Percentiles rank a stretch among this genome's conserved stretches.
Conservation (phyloP, 2,329 filamentous ascomycete genomes). For the Dactylonectria macrodidyma region DNA sequence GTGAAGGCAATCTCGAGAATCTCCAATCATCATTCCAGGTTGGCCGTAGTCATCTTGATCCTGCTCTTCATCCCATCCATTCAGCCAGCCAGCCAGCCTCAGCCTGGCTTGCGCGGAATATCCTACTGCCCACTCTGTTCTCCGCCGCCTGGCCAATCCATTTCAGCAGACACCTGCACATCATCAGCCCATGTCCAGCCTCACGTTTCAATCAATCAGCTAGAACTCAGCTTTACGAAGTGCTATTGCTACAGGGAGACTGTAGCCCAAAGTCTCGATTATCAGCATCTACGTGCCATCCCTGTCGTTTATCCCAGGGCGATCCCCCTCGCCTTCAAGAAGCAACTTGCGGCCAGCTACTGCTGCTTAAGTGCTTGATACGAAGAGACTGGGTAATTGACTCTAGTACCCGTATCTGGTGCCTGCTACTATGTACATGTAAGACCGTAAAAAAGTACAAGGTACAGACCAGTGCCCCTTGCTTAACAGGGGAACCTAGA, state of each 20-base stretch:
- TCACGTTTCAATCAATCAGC: neutral
- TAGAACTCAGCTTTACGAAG: neutral
- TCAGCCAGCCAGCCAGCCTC: neutral
- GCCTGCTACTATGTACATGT: too few species aligned
- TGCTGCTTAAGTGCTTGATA: too few species aligned
- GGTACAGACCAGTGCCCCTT: constrained; percentile 1
- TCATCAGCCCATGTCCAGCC: neutral
- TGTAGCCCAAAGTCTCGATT: neutral
- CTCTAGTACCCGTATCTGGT: too few species aligned
- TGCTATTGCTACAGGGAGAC: neutral
- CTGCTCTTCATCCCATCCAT: neutral
- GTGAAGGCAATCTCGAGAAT: neutral
- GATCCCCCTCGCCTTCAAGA: constrained; percentile 4
- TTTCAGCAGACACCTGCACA: neutral
- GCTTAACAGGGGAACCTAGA: constrained; percentile 11
- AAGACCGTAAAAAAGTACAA: too few species aligned
- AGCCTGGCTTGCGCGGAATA: constrained; percentile 27
- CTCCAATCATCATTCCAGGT: constrained; percentile 14
- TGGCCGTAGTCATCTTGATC: constrained; percentile 2
- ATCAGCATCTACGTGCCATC: neutral
- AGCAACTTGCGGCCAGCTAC: constrained; percentile 1
- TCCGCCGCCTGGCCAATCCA: neutral
- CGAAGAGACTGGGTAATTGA: too few species aligned
- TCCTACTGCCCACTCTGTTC: constrained; percentile 27
- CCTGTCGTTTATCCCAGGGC: neutral